Evolutionary conservation across 1,284 basidiomycete genomes (phyloP), one percentile per base, ranked within the genome.

Genomic region (Anthracocystis setariae): DNA sequence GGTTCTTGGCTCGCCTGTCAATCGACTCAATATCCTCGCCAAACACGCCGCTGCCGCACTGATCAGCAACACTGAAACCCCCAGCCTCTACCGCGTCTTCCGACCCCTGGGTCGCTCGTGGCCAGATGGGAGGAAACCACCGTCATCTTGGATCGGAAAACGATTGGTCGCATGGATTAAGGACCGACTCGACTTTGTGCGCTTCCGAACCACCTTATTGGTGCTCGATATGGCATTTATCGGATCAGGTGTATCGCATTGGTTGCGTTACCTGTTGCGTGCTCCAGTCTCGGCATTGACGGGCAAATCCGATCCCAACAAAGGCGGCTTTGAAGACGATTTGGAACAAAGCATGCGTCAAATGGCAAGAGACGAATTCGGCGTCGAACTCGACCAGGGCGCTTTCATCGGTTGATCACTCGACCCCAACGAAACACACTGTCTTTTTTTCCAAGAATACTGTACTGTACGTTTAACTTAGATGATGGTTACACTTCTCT

Each of bases 21-120:
- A 80, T 46, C 61, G 78, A 21, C 68, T 80, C 56, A 79, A 80
- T 68, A 80, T 80, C 44, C 57, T 80, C 8, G 78, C 78, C n/a
- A 70, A 62, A 25, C 77, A 80, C 35, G 78, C 78, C 1, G 70
- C 77, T 8, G 66, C 68, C 8, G 77, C 78, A 0, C 53, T 79
- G 8, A 60, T 79, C 29, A 52, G 50, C 18, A 63, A 46, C 29
- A 58, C 60, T n/a, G 33, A 56, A 23, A 74, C 74, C 15, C 68
- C 71, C 1, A 57, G 48, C 2, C 37, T 76, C 13, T 72, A 60
- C 21, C 66, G 76, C 37, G 76, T 78, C 18, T 59, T 79, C 24
- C 45, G 54, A 24, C 76, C 76, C 1, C 10, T 39, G 3, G 46
- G 39, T 23, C 33, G 37, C 35, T 18, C 3, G 29, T 29, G 7